Conservation (phyloP, 2,329 filamentous ascomycete genomes). For the Bipolaris bicolor region DNA sequence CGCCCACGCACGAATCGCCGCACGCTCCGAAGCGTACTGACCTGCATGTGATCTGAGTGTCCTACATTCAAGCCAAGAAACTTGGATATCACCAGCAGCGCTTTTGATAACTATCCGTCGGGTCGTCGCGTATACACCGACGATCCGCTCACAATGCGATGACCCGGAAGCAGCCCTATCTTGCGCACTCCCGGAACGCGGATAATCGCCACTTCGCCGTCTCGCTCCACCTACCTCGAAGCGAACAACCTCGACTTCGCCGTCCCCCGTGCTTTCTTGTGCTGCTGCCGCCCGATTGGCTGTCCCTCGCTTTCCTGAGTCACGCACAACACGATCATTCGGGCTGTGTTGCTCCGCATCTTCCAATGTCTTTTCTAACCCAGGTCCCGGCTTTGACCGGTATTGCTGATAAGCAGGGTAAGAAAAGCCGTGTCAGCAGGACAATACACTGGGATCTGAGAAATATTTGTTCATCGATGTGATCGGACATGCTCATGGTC, state of each 20-base stretch:
- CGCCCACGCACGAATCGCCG: conserved; percentile 20
- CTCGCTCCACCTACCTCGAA: conserved; percentile 2
- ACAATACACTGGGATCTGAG: background rate
- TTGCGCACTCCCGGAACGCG: background rate
- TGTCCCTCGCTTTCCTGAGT: background rate
- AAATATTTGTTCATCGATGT: background rate
- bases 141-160: conserved; percentile 20
- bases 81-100: conserved; percentile 2
- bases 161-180: conserved; percentile 10
- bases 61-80: conserved; percentile 9
- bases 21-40: conserved; percentile 6
- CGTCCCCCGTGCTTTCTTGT: background rate
- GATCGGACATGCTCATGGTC: background rate
- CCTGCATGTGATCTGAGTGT: conserved; percentile 8
- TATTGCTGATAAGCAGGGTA: background rate
- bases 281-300: background rate
- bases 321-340: background rate
- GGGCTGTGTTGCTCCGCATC: background rate
- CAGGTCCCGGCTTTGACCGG: background rate
- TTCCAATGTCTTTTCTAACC: background rate
- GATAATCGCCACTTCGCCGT: conserved; percentile 2
- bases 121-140: conserved; percentile 18
- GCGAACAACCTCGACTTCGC: background rate
- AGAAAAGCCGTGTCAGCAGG: background rate
- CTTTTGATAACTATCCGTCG: conserved; percentile 11